phyloP scores from a whole-genome alignment of 495 filamentous ascomycete genomes.

The Tuber magnatum region DNA sequence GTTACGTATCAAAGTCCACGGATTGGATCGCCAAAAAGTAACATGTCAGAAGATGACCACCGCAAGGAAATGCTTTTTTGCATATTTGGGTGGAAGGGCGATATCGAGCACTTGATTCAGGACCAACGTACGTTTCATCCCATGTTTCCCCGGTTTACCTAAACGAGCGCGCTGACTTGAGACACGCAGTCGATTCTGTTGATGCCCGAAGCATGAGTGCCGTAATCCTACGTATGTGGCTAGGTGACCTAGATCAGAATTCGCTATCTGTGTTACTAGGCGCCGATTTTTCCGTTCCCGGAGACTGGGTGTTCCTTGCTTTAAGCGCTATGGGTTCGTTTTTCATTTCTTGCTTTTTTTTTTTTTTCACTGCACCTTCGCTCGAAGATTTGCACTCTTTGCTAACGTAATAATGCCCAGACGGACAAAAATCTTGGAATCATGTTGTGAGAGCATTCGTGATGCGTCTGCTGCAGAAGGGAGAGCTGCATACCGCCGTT shows the following conservation, averaged over 20 bases:
- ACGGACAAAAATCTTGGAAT: slow-evolving; percentile 67
- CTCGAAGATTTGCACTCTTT: neutral
- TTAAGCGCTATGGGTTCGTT: slow-evolving; percentile 70
- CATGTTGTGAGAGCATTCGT: slow-evolving; percentile 89
- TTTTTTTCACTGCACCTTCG: neutral
- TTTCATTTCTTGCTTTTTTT: neutral
- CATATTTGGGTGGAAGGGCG: slow-evolving; percentile 91
- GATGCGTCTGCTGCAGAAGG: slow-evolving; percentile 77
- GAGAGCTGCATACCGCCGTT: slow-evolving; percentile 84
- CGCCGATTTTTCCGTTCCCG: slow-evolving; percentile 73
- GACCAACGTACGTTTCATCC: slow-evolving; percentile 57
- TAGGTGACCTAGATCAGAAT: slow-evolving; percentile 65
- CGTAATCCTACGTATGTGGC: slow-evolving; percentile 53
- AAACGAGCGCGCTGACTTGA: slow-evolving; percentile 14
- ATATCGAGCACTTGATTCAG: slow-evolving; percentile 71
- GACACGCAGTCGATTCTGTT: slow-evolving; percentile 38
- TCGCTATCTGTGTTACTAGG: slow-evolving; percentile 41
- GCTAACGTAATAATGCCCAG: slow-evolving; percentile 36
- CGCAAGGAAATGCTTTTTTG: slow-evolving; percentile 85
- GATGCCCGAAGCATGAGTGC: slow-evolving; percentile 39
- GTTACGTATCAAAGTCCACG: slow-evolving; percentile 41
- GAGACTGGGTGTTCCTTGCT: slow-evolving; percentile 95
- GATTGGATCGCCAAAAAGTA: slow-evolving; percentile 50
- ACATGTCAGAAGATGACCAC: slow-evolving; percentile 73
- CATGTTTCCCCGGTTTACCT: slow-evolving; percentile 9